phyloP scores from a whole-genome alignment of 1,284 basidiomycete genomes.

The Malassezia restricta region DNA sequence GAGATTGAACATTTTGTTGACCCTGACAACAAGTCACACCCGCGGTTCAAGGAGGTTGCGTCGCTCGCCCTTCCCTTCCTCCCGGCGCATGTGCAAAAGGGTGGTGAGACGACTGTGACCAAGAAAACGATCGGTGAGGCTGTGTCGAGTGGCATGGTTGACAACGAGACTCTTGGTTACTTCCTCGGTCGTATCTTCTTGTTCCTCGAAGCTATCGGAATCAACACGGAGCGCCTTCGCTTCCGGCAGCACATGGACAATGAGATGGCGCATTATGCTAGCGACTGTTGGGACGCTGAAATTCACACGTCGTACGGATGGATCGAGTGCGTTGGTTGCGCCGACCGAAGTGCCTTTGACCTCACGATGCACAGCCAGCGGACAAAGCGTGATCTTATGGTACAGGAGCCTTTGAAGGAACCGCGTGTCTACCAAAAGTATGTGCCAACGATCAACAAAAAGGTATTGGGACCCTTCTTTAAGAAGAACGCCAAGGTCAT shows the following conservation, averaged over 20 bases:
- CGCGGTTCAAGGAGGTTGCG: constrained; percentile 68
- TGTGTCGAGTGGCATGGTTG: constrained; percentile 68
- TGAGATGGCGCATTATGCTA: constrained; percentile 98
- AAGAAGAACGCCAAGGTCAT: constrained; percentile 69
- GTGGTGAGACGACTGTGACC: constrained; percentile 60
- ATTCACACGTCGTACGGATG: constrained; percentile 88
- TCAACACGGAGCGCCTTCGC: constrained; percentile 69
- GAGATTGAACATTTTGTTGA: constrained; percentile 99
- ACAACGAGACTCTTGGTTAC: constrained; percentile 95
- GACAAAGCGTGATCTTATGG: constrained; percentile 57
- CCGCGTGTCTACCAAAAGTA: constrained; percentile 64
- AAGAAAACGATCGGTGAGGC: constrained; percentile 76
- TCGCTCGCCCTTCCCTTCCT: constrained; percentile 66
- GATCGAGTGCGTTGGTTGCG: constrained; percentile 99
- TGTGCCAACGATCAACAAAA: constrained; percentile 72
- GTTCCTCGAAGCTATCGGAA: constrained; percentile 84
- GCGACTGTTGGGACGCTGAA: constrained; percentile 99
- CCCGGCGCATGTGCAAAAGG: constrained; percentile 67
- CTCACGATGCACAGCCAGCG: constrained; percentile 53
- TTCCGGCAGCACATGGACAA: constrained; percentile 95
- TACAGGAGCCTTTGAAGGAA: constrained; percentile 71
- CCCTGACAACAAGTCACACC: constrained; percentile 79
- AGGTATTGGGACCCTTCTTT: constrained; percentile 76
- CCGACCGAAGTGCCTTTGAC: constrained; percentile 93
- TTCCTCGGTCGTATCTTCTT: constrained; percentile 85